phyloP scores from a whole-genome alignment of 352 stramenopile genomes.

The Phytophthora pisi region DNA sequence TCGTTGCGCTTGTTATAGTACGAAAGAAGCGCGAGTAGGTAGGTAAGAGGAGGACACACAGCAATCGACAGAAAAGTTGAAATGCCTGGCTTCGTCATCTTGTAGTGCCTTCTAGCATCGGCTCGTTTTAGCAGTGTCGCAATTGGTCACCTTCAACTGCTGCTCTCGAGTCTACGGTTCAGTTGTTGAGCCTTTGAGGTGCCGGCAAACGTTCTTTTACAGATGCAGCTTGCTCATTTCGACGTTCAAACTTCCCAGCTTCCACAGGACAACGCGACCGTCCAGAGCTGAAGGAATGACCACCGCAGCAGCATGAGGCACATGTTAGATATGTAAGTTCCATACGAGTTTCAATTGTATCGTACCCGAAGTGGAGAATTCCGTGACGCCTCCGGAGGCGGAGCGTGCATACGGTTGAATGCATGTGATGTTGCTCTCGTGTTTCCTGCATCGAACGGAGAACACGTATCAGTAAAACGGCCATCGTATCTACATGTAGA shows the following conservation, averaged over 20 bases:
- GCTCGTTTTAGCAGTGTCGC: background rate
- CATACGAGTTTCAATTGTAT: background rate
- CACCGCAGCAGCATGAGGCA: background rate
- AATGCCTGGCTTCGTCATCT: constrained; percentile 12
- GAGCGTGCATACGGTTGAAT: constrained; percentile 71
- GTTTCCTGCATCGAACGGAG: constrained; percentile 55
- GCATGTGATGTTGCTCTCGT: constrained; percentile 86
- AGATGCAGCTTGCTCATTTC: constrained; percentile 84
- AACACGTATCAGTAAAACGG: background rate
- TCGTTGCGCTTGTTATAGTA: constrained; percentile 32
- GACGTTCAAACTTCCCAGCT: constrained; percentile 71
- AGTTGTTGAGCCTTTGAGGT: constrained; percentile 8
- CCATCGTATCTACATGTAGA: background rate
- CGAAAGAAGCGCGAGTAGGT: constrained; percentile 5
- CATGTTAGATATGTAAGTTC: background rate
- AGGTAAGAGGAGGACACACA: constrained; percentile 3
- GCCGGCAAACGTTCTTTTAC: constrained; percentile 37
- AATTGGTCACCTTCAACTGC: constrained; percentile 2
- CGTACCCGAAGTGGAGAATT: constrained; percentile 86
- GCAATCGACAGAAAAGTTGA: constrained; percentile 19
- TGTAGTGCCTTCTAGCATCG: constrained; percentile 9
- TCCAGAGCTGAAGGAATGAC: constrained; percentile 63
- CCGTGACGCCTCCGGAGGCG: constrained; percentile 59
- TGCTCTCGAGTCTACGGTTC: constrained; percentile 12
- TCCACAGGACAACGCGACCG: constrained; percentile 82